Percentiles rank a stretch among this genome's conserved stretches.
phyloP scores from a whole-genome alignment of 768 basidiomycete genomes.

The Tulasnella sp. region DNA sequence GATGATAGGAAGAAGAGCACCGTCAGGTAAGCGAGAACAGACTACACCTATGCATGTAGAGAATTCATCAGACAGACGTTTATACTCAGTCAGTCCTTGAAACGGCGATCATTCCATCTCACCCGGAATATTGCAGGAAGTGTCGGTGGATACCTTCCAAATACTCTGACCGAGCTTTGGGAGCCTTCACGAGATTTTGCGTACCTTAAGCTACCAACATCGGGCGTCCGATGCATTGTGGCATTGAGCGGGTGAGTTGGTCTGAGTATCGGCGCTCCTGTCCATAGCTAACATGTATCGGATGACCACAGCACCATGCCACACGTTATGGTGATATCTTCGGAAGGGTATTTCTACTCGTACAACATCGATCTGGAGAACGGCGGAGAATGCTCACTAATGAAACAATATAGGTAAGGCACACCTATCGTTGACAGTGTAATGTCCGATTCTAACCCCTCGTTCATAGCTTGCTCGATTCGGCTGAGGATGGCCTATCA shows the following conservation, averaged over 20 bases:
- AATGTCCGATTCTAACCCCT: not conserved
- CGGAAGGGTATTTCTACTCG: constrained; percentile 90
- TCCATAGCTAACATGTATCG: not conserved
- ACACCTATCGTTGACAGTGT: not conserved
- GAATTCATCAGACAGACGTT: not conserved
- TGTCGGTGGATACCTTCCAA: constrained; percentile 76
- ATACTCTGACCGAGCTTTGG: constrained; percentile 89
- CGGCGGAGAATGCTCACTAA: constrained; percentile 87
- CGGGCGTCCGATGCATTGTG: constrained; percentile 73
- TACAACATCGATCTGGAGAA: constrained; percentile 94
- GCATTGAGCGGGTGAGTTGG: constrained; percentile 71
- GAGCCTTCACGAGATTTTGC: constrained; percentile 94
- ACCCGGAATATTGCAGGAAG: constrained; percentile 67
- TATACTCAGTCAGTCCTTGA: constrained; percentile 27
- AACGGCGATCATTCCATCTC: constrained; percentile 60
- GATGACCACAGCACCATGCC: constrained; percentile 62
- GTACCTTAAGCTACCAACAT: constrained; percentile 67
- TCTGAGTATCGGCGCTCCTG: not conserved
- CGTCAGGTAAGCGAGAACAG: constrained; percentile 18
- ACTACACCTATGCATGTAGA: constrained; percentile 1
- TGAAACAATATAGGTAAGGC: constrained; percentile 74
- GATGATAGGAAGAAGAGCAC: constrained; percentile 55
- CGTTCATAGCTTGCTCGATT: constrained; percentile 17
- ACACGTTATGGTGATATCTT: constrained; percentile 93
- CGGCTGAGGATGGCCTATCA: constrained; percentile 15